These are phyloP conservation scores for Galerina marginata DNA, from an alignment of 768 basidiomycete genomes.

Conservation along the genomic window DNA sequence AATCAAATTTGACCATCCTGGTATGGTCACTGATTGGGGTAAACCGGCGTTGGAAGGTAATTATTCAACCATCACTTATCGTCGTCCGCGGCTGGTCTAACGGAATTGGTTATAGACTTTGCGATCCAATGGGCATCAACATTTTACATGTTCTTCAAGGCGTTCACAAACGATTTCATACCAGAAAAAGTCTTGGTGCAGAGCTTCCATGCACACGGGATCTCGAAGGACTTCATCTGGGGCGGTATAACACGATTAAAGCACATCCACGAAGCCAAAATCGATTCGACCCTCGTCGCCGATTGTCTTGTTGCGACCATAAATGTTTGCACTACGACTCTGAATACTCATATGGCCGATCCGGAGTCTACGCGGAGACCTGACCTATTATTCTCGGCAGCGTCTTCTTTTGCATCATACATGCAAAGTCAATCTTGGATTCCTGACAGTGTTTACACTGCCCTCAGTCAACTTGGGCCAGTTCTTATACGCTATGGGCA, in stretches of 20 bases:
- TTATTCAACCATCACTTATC: too few relatives aligned
- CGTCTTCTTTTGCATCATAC: background rate
- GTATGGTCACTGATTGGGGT: constrained; percentile 13
- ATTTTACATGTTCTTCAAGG: constrained; percentile 9
- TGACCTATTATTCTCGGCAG: constrained; percentile 8
- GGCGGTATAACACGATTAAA: constrained; percentile 11
- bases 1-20: constrained; percentile 14
- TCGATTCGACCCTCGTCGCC: constrained; percentile 6
- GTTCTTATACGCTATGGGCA: constrained; percentile 1
- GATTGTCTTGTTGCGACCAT: constrained; percentile 7
- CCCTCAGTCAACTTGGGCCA: constrained; percentile 2
- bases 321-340: background rate
- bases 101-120: background rate
- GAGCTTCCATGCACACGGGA: constrained; percentile 14
- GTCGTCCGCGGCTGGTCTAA: background rate
- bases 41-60: constrained; percentile 7
- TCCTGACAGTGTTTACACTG: background rate
- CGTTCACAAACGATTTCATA: background rate
- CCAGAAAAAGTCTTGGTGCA: background rate
- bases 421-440: constrained; percentile 9
- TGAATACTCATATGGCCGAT: constrained; percentile 1
- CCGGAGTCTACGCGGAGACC: background rate
- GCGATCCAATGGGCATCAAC: constrained; percentile 12
- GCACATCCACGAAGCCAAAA: constrained; percentile 10
- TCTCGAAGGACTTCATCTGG: constrained; percentile 6